phyloP scores from a whole-genome alignment of 2,329 filamentous ascomycete species.

The Colletotrichum sp. region DNA sequence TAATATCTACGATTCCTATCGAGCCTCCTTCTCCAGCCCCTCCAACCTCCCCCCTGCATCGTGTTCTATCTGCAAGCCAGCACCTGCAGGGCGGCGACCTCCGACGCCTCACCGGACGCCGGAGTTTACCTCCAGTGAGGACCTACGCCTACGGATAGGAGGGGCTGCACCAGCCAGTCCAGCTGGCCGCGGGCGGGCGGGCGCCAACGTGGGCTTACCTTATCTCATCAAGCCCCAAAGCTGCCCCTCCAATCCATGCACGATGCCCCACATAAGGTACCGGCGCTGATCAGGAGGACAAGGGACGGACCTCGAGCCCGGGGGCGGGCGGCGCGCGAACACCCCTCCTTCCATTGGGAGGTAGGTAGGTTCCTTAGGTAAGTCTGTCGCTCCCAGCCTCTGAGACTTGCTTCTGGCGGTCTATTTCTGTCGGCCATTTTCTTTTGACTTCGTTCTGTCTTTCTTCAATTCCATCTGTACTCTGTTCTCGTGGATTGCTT shows the following conservation, averaged over 20 bases:
- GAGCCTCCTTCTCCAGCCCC: not conserved
- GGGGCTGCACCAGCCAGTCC: not conserved
- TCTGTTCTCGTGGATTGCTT: not conserved
- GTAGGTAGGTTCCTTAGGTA: not conserved
- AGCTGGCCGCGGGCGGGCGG: not conserved
- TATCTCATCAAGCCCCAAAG: constrained; percentile 13
- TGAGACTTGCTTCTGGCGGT: not conserved
- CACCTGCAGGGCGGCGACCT: constrained; percentile 11
- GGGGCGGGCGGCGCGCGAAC: not conserved
- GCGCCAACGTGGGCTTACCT: not conserved
- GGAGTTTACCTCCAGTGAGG: not conserved
- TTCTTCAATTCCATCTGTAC: not conserved
- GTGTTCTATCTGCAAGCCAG: not conserved
- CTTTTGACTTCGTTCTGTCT: not conserved
- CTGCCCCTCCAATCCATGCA: constrained; percentile 14
- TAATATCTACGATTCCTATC: not conserved
- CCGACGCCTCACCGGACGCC: constrained; percentile 14
- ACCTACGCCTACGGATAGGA: not conserved
- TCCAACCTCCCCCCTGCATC: not conserved
- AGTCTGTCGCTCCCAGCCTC: not conserved
- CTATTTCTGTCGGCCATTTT: not conserved
- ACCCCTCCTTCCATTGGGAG: constrained; percentile 5
- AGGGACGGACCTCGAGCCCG: constrained; percentile 11
- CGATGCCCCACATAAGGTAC: constrained; percentile 14
- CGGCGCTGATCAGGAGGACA: constrained; percentile 20